phyloP scores from a whole-genome alignment of 106 monocot genomes.

The Phalaenopsis equestris region DNA sequence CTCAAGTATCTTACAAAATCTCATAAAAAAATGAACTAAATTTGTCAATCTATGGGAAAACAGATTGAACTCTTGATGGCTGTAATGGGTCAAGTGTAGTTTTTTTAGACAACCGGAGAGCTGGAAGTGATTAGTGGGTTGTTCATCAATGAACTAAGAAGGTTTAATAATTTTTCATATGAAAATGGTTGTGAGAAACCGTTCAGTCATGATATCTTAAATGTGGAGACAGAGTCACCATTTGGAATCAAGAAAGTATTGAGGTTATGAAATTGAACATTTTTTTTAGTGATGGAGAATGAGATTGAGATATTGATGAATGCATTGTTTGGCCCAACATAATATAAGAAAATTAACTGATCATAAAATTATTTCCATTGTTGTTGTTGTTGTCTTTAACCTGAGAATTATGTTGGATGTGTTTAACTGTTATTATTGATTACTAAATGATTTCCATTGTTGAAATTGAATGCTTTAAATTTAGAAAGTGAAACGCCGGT shows the following conservation, averaged over 20 bases:
- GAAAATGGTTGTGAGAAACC: slow-evolving; percentile 49
- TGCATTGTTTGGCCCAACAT: too few relatives aligned
- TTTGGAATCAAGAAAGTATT: slow-evolving; percentile 35
- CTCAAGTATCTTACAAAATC: slow-evolving; percentile 24
- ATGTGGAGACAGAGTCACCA: slow-evolving; percentile 23
- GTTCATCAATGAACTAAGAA: slow-evolving; percentile 28
- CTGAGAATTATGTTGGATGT: too few relatives aligned
- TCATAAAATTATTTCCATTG: slow-evolving; percentile 15
- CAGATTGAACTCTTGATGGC: slow-evolving; percentile 29
- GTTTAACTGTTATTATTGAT: too few relatives aligned
- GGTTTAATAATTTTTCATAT: slow-evolving; percentile 47
- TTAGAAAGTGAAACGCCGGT: too few relatives aligned
- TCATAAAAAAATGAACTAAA: slow-evolving; percentile 11
- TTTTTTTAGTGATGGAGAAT: slow-evolving; percentile 9
- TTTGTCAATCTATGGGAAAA: slow-evolving; percentile 19
- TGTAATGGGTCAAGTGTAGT: slow-evolving; percentile 39
- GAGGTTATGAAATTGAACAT: slow-evolving; percentile 24
- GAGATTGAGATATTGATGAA: slow-evolving; percentile 28
- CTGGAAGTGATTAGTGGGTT: slow-evolving; percentile 26
- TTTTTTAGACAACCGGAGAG: slow-evolving; percentile 47
- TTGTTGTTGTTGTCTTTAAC: slow-evolving; percentile 19
- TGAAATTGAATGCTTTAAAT: too few relatives aligned
- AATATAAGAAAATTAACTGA: slow-evolving; percentile 31
- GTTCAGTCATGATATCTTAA: slow-evolving; percentile 38
- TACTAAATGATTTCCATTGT: slow-evolving; percentile 9